A percentile compares a stretch with the other conserved stretches of the same genome.
Evolutionary conservation across 371 early-diverging fungal genomes (phyloP).

Genomic region (Syncephalis plumigaleata): DNA sequence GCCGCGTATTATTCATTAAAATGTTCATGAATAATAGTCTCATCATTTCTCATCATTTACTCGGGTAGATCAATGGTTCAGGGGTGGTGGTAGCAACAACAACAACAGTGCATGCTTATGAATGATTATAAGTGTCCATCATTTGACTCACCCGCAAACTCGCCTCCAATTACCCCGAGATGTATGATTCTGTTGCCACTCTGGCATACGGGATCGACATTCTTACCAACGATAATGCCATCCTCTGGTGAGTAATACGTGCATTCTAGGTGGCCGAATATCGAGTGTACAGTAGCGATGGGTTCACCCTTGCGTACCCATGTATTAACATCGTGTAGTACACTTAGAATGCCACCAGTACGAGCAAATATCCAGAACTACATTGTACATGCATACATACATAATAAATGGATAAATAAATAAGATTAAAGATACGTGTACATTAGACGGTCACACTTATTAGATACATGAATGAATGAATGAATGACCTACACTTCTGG

Average conservation of each 20-base stretch:
- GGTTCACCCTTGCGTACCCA: slow-evolving; percentile 71
- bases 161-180: slow-evolving; percentile 50
- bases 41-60: no score
- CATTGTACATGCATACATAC: no score
- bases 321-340: slow-evolving; percentile 72
- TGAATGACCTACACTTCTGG: slow-evolving; percentile 18
- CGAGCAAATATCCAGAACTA: slow-evolving; percentile 39
- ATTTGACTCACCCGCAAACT: slow-evolving; percentile 25
- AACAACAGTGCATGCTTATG: no score
- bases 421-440: slow-evolving; percentile 18
- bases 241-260: slow-evolving; percentile 75
- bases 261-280: slow-evolving; percentile 83
- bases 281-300: slow-evolving; percentile 79
- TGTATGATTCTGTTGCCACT: slow-evolving; percentile 63
- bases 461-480: not conserved
- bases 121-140: slow-evolving; percentile 32
- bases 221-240: slow-evolving; percentile 50
- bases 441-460: slow-evolving; percentile 1
- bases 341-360: slow-evolving; percentile 24
- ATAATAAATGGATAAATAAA: slow-evolving; percentile 6
- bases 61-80: no score
- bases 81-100: no score
- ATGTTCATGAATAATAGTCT: no score
- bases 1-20: no score
- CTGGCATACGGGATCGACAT: slow-evolving; percentile 61